Conservation (phyloP, 1,284 basidiomycete species). For the Austroboletus olivaceoglutinosus region DNA sequence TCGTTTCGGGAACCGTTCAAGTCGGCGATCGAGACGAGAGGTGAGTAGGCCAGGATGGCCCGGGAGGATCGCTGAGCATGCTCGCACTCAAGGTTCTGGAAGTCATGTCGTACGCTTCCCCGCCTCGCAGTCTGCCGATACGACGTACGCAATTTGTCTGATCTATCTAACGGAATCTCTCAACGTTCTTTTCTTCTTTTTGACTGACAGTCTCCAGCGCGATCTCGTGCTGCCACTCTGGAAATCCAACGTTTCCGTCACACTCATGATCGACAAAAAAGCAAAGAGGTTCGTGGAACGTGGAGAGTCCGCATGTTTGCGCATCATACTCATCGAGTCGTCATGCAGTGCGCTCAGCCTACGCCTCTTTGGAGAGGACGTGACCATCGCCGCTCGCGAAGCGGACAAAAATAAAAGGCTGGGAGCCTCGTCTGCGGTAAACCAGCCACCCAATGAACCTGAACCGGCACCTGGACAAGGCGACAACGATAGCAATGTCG, state of each 20-base stretch:
- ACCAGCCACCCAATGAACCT: background rate
- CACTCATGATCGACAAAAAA: constrained; percentile 92
- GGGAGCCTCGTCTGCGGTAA: background rate
- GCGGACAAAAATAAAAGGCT: constrained; percentile 29
- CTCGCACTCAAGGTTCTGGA: constrained; percentile 50
- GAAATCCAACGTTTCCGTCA: constrained; percentile 84
- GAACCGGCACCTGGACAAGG: constrained; percentile 7
- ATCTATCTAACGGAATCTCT: background rate
- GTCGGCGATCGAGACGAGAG: constrained; percentile 44
- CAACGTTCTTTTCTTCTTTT: background rate
- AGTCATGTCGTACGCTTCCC: constrained; percentile 73
- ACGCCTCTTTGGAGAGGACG: constrained; percentile 75
- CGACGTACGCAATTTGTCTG: constrained; percentile 43
- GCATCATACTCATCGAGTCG: too few relatives aligned
- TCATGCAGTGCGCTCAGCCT: constrained; percentile 65
- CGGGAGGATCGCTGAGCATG: too few relatives aligned
- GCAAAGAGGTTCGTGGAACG: constrained; percentile 75
- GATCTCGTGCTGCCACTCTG: constrained; percentile 85
- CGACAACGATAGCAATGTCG: constrained; percentile 4
- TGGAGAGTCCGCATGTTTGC: too few relatives aligned
- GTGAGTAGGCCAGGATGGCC: constrained; percentile 35
- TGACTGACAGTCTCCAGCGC: constrained; percentile 56
- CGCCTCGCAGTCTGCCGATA: constrained; percentile 51
- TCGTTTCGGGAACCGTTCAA: constrained; percentile 63
- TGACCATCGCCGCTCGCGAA: constrained; percentile 56